Percentiles rank a stretch among this genome's conserved stretches.
Evolutionary conservation across 2,329 filamentous ascomycete species (phyloP).

Genomic region (Myriangium duriaei): DNA sequence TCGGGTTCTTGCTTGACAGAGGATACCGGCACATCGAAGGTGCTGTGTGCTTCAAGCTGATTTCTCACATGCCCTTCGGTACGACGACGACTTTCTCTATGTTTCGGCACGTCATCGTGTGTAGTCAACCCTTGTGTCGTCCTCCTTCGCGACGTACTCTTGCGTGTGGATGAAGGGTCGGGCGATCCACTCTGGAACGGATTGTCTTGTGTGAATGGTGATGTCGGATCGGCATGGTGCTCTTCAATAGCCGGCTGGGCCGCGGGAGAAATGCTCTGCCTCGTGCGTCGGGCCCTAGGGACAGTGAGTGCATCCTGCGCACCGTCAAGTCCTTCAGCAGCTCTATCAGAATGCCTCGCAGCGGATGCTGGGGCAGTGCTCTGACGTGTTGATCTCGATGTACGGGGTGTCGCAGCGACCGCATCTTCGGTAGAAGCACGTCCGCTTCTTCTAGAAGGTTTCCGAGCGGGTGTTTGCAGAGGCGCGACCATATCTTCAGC

Average conservation of each 20-base stretch:
- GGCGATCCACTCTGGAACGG: conserved; percentile 84
- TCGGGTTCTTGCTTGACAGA: conserved; percentile 18
- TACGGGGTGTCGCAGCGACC: conserved; percentile 18
- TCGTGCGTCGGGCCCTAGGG: conserved; percentile 22
- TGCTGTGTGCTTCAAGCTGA: conserved; percentile 44
- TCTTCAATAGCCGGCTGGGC: conserved; percentile 22
- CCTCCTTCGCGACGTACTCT: conserved; percentile 35
- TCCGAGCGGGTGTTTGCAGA: conserved; percentile 22
- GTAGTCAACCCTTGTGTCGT: conserved; percentile 35
- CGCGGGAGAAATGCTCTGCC: conserved; percentile 26
- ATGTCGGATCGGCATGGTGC: conserved; percentile 27
- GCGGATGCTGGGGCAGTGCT: conserved; percentile 24
- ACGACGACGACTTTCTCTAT: conserved; percentile 29
- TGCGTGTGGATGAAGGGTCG: conserved; percentile 34
- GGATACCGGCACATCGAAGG: conserved; percentile 45
- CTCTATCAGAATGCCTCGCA: conserved; percentile 10
- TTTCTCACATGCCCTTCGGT: conserved; percentile 35
- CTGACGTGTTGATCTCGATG: conserved; percentile 19
- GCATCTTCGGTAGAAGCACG: conserved; percentile 38
- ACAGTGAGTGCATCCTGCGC: conserved; percentile 5
- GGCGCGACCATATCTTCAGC: conserved; percentile 32
- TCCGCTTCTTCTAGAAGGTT: conserved; percentile 17
- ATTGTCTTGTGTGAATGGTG: conserved; percentile 78
- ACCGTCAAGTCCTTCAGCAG: conserved; percentile 1
- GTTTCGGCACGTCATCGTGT: conserved; percentile 29